Evolutionary conservation across 768 basidiomycete species (phyloP), one percentile per base, ranked within the genome.

Genomic region (Exidia glandulosa): DNA sequence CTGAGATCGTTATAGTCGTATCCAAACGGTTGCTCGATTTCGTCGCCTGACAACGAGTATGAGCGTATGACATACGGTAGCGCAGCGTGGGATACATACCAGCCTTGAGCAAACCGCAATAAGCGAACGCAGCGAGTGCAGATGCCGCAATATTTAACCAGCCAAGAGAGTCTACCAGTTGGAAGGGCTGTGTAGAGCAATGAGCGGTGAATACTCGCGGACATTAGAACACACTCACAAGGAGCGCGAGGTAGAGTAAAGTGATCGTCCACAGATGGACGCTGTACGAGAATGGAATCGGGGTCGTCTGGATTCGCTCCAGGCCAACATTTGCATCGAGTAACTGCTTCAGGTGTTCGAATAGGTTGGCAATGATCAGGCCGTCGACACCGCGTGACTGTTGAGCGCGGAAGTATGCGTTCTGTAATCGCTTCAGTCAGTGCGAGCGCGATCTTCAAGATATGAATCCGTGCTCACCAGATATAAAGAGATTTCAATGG

Each of bases 401-500:
- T 58, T 87, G 67, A 0, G 79, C 72, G 3, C 84, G 74, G 32
- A 88, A 75, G 65, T 86, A 88, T 45, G 87, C 86, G 64, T 81
- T 84, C 85, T 87, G 60, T 19, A 32, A 6, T 19, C 50, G n/a
- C 47, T 59, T 23, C 25, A n/a, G 47, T 45, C 19, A 59, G 48
- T 19, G 29, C 31, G n/a, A 48, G 9, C 6, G 32, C 23, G 34
- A 32, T 23, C 41, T 6, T 19, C 41, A 19, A 19, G 6, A 19
- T 3, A 6, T 6, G 16, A 2, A 45, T n/a, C n/a, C n/a, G n/a
- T 23, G 19, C 59, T 54, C 32, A 45, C 52, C 32, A 60, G 50
- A 32, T 60, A 60, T 3, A 56, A 54, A 27, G 59, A 36, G 32
- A 60, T 60, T 29, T 60, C 59, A 5, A 60, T 23, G 16, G 59